These are phyloP conservation scores for Apocynum venetum DNA, from an alignment of 257 asterid genomes.

Conservation along the genomic window DNA sequence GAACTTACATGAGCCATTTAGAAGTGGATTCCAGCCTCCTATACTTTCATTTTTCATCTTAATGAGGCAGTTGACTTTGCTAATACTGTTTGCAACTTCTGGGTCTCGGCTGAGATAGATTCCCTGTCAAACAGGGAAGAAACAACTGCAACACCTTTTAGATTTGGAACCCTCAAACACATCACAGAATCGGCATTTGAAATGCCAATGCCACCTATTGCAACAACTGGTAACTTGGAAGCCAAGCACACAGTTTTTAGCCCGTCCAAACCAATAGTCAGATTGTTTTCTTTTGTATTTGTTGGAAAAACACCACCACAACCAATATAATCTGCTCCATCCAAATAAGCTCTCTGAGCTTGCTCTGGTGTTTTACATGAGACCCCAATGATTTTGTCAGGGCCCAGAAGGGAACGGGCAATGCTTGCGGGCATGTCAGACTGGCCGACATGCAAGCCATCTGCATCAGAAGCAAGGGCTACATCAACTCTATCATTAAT, in stretches of 20 bases:
- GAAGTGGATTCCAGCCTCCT: not conserved
- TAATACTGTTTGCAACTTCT: slow-evolving; percentile 39
- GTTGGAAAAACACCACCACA: slow-evolving; percentile 92
- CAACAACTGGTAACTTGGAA: slow-evolving; percentile 90
- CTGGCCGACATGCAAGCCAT: slow-evolving; percentile 92
- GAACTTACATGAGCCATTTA: not conserved
- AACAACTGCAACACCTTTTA: slow-evolving; percentile 88
- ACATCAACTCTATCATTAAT: slow-evolving; percentile 85
- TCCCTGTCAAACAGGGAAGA: slow-evolving; percentile 85
- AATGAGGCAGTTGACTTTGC: slow-evolving; percentile 20
- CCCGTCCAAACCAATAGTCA: slow-evolving; percentile 70
- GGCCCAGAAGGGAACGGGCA: slow-evolving; percentile 79
- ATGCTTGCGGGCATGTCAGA: slow-evolving; percentile 78
- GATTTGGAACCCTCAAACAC: slow-evolving; percentile 50
- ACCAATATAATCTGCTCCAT: slow-evolving; percentile 94
- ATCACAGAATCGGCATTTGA: slow-evolving; percentile 59
- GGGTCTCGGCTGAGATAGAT: slow-evolving; percentile 51
- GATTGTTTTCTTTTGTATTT: slow-evolving; percentile 71
- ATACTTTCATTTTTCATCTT: slow-evolving; percentile 2
- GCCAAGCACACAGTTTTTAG: slow-evolving; percentile 53
- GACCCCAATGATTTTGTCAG: slow-evolving; percentile 81
- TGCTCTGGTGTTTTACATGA: slow-evolving; percentile 89
- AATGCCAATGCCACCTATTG: slow-evolving; percentile 79
- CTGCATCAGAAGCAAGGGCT: slow-evolving; percentile 88
- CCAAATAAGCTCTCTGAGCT: slow-evolving; percentile 69